Evolutionary conservation across 1,284 basidiomycete genomes (phyloP).

Genomic region (Malassezia pachydermatis): DNA sequence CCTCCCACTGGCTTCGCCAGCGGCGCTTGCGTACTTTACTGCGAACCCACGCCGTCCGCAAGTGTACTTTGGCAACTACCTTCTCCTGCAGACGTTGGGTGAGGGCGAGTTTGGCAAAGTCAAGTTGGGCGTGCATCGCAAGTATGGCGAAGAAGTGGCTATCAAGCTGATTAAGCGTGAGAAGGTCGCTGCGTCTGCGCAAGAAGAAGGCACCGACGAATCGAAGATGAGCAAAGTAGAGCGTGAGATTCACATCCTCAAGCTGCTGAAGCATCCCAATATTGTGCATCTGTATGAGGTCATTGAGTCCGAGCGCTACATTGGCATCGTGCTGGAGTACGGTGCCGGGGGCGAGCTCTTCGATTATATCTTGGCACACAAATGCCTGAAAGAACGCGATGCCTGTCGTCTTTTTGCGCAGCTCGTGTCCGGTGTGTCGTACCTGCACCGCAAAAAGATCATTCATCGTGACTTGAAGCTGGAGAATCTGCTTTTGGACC

Average conservation of each 20-base stretch:
- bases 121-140: conserved; percentile 86
- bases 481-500: conserved; percentile 92
- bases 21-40: conserved; percentile 45
- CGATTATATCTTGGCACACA: conserved; percentile 95
- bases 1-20: conserved; percentile 43
- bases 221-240: conserved; percentile 89
- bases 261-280: conserved; percentile 92
- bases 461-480: conserved; percentile 98
- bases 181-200: conserved; percentile 66
- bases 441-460: conserved; percentile 97
- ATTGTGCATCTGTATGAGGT: conserved; percentile 97
- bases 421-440: conserved; percentile 95
- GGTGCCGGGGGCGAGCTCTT: conserved; percentile 94
- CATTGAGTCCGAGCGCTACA: conserved; percentile 98
- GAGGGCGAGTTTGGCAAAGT: conserved; percentile 99
- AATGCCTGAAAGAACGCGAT: conserved; percentile 88
- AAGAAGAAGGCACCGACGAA: conserved; percentile 23
- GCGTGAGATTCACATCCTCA: conserved; percentile 90
- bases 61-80: conserved; percentile 48
- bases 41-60: conserved; percentile 46
- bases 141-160: conserved; percentile 95
- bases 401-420: conserved; percentile 94
- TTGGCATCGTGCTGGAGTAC: conserved; percentile 97
- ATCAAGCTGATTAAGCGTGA: conserved; percentile 93
- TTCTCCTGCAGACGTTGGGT: conserved; percentile 50